A percentile compares a stretch with the other conserved stretches of the same genome.
Evolutionary conservation across 441 rosid species (phyloP).

Genomic region (Bruguiera hainesii): DNA sequence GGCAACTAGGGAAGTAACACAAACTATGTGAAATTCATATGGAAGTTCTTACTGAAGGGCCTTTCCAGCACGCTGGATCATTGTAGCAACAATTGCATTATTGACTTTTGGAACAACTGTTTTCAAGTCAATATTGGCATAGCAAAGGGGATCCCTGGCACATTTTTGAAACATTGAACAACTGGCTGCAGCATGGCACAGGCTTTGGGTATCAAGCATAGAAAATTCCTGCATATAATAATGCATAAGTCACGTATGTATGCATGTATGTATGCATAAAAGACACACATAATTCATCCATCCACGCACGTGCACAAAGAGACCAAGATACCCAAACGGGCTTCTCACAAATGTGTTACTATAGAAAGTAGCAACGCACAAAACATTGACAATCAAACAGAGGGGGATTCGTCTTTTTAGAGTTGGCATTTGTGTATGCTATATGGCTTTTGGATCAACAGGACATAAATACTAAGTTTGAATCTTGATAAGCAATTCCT

Average conservation of each 20-base stretch:
- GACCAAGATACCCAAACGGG: no score
- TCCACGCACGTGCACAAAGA: no score
- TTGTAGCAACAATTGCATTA: constrained; percentile 61
- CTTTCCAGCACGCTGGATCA: constrained; percentile 84
- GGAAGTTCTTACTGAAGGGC: constrained; percentile 50
- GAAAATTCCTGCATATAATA: constrained; percentile 53
- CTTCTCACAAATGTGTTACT: no score
- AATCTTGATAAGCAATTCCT: no score
- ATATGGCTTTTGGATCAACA: no score
- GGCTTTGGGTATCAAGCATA: constrained; percentile 75
- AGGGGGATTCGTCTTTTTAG: no score
- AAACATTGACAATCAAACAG: no score
- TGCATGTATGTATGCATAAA: not conserved
- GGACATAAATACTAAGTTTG: no score
- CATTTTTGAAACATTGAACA: constrained; percentile 80
- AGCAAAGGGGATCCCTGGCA: constrained; percentile 74
- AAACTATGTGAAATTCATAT: not conserved
- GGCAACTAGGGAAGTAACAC: no score
- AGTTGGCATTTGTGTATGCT: no score
- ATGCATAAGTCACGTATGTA: not conserved
- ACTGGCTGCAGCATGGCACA: constrained; percentile 65
- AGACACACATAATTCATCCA: no score
- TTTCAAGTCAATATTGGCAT: constrained; percentile 61
- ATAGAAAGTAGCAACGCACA: no score
- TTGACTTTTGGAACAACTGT: constrained; percentile 61